Evolutionary conservation across 371 early-diverging fungal genomes (phyloP).

Genomic region (Rhizomucor pusillus): DNA sequence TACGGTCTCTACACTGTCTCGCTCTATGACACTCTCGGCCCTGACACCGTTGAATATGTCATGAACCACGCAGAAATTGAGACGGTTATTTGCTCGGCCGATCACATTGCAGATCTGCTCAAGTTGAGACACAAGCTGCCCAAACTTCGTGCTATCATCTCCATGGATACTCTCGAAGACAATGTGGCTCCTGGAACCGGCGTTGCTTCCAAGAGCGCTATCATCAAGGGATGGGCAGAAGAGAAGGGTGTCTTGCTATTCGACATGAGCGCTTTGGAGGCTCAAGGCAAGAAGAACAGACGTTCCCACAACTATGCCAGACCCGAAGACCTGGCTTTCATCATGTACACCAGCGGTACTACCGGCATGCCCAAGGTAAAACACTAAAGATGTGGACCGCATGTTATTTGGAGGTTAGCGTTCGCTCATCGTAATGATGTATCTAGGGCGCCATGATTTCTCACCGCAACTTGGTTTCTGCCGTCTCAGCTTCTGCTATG

Average conservation of each 20-base stretch:
- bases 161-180: constrained; percentile 67
- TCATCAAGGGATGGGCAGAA: constrained; percentile 45
- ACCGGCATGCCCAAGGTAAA: constrained; percentile 68
- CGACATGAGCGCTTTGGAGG: constrained; percentile 65
- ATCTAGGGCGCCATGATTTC: constrained; percentile 53
- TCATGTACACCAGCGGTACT: constrained; percentile 40
- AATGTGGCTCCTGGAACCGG: constrained; percentile 29
- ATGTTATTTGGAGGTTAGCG: background rate
- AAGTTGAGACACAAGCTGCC: constrained; percentile 49
- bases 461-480: constrained; percentile 45
- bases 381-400: background rate
- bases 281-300: constrained; percentile 37
- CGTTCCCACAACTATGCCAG: constrained; percentile 35
- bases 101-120: constrained; percentile 55
- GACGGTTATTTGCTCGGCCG: constrained; percentile 66
- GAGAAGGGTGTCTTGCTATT: constrained; percentile 48
- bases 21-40: constrained; percentile 93
- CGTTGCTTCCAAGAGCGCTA: constrained; percentile 28
- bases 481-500: constrained; percentile 24
- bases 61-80: constrained; percentile 68
- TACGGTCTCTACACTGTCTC: constrained; percentile 74
- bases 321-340: constrained; percentile 61
- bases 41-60: constrained; percentile 63
- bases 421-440: background rate
- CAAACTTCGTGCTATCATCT: constrained; percentile 64